Evolutionary conservation across 148 eudicot species (phyloP), one percentile per base, ranked within the genome.

Genomic region (Rhododendron vialii): DNA sequence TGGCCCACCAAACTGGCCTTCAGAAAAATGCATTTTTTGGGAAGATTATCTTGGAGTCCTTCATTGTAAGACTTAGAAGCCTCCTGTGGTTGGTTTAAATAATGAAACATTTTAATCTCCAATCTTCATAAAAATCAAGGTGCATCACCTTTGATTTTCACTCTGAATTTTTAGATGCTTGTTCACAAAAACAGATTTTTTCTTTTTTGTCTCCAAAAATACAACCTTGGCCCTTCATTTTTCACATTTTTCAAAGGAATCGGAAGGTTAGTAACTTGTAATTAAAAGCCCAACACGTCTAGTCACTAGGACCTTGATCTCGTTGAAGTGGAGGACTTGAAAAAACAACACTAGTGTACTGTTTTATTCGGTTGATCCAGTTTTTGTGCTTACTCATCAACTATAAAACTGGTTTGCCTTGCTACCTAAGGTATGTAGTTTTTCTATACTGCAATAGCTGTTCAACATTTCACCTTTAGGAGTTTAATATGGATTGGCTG

Each of bases 131-230:
- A 48, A n/a, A 83, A 87, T 26, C 78, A 45, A 38, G 76, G 85
- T 26, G 78, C 75, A 75, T 82, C 73, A 73, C 71, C 5, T 17
- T 63, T 59, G 33, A 82, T 78, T 59, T 75, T 80, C 85, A 47
- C 35, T 78, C 55, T 83, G 78, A 36, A 86, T 53, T 78, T 69
- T 41, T 11, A 14, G 51, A 83, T 61, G 30, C 73, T 35, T 48
- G n/a, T 77, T 22, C 69, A 50, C 83, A 33, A 61, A 76, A 41
- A 86, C 18, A 48, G 65, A 86, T 76, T 28, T 75, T 30, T 55
- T 20, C 38, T 30, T 65, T 15, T 51, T 81, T 57, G 28, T 41
- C 26, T 28, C 59, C 76, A 63, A 26, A 63, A 9, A 33, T 61
- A 61, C 7, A 41, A 83, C 22, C 47, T 83, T 11, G n/a, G 4